Conservation (phyloP, 148 eudicot species). For the Suaeda aralocaspica region DNA sequence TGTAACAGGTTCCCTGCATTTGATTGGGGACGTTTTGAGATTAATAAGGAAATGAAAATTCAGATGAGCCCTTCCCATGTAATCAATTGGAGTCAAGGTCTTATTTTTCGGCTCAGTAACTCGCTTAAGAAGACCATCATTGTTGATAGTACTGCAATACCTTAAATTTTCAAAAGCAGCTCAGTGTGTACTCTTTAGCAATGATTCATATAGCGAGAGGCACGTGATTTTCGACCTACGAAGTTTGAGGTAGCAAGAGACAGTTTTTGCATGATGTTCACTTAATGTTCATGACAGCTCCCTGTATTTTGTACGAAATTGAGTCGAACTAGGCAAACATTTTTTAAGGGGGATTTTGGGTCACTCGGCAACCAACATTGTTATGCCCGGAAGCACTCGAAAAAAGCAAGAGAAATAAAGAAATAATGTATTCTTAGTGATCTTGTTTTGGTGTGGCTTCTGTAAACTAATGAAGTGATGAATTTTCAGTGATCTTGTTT, state of each 20-base stretch:
- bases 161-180: not conserved
- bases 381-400: too few relatives aligned
- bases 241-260: not conserved
- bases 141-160: not conserved
- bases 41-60: constrained; percentile 56
- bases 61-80: not conserved
- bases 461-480: not conserved
- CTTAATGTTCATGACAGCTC: not conserved
- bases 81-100: not conserved
- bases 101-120: not conserved
- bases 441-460: not conserved
- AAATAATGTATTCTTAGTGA: not conserved
- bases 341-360: not conserved
- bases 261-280: not conserved
- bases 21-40: constrained; percentile 81
- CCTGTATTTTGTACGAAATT: not conserved
- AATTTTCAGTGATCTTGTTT: not conserved
- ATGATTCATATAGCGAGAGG: too few relatives aligned
- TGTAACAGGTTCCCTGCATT: constrained; percentile 88
- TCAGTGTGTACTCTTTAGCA: not conserved
- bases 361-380: not conserved
- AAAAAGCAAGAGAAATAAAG: not conserved
- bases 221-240: not conserved
- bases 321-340: not conserved
- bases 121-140: not conserved